Evolutionary conservation across 2,329 filamentous ascomycete genomes (phyloP).

Genomic region (Microdochium bolleyi): DNA sequence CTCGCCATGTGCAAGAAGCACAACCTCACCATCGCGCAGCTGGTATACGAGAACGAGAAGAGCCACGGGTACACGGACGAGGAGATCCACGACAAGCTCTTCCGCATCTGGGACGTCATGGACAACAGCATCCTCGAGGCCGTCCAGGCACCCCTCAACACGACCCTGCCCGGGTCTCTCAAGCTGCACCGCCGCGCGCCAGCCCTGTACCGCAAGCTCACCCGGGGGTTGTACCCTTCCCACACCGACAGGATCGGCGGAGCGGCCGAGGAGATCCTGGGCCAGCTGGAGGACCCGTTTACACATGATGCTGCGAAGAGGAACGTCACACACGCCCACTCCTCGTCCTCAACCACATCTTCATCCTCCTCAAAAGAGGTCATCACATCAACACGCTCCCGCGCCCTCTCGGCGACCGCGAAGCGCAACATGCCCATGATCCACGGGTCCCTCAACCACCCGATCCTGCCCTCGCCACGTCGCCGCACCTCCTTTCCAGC

Average conservation of each 20-base stretch:
- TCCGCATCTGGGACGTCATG: slow-evolving; percentile 43
- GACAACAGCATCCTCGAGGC: slow-evolving; percentile 41
- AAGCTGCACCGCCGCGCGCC: slow-evolving; percentile 39
- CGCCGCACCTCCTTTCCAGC: slow-evolving; percentile 39
- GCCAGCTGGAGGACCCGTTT: neutral
- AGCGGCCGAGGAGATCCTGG: slow-evolving; percentile 5
- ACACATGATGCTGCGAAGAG: slow-evolving; percentile 9
- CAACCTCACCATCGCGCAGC: slow-evolving; percentile 41
- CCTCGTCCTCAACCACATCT: neutral
- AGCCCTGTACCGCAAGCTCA: slow-evolving; percentile 33
- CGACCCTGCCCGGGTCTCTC: slow-evolving; percentile 35
- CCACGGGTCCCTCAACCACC: slow-evolving; percentile 36
- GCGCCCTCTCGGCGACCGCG: slow-evolving; percentile 13
- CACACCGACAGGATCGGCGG: slow-evolving; percentile 11
- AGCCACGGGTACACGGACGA: slow-evolving; percentile 41
- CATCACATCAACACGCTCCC: neutral
- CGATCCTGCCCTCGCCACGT: slow-evolving; percentile 33
- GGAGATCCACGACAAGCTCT: slow-evolving; percentile 36
- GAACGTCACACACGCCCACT: neutral
- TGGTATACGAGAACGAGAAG: slow-evolving; percentile 45
- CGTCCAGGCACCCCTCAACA: slow-evolving; percentile 33
- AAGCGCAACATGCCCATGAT: slow-evolving; percentile 17
- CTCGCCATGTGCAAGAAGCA: slow-evolving; percentile 38
- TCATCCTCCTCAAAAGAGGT: slow-evolving; percentile 16
- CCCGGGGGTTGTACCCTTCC: slow-evolving; percentile 35